phyloP scores from a whole-genome alignment of 192 early-diverging fungal genomes.

The Mycoemilia scoparia region DNA sequence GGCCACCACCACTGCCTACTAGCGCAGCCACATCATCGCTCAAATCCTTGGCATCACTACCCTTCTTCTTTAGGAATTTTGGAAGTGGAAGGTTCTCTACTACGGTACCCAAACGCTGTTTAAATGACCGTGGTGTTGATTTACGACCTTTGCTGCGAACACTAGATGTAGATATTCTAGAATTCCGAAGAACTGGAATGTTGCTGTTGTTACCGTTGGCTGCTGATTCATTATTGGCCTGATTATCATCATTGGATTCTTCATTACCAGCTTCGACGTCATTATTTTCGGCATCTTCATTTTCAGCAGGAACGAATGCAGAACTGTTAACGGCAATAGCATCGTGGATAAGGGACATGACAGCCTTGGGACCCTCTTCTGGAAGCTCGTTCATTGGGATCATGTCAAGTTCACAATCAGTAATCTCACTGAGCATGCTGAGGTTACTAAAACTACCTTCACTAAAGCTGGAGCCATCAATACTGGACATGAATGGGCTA shows the following conservation, averaged over 20 bases:
- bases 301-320: slow-evolving; percentile 35
- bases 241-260: slow-evolving; percentile 7
- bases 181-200: slow-evolving; percentile 11
- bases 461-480: slow-evolving; percentile 18
- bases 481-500: no score
- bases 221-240: no score
- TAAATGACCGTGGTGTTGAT: no score
- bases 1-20: slow-evolving; percentile 13
- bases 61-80: slow-evolving; percentile 1
- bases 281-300: not conserved
- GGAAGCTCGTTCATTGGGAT: slow-evolving; percentile 31
- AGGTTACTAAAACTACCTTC: slow-evolving; percentile 23
- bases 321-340: slow-evolving; percentile 69
- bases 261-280: no score
- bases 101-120: no score
- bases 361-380: slow-evolving; percentile 22
- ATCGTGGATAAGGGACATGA: slow-evolving; percentile 39
- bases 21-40: not conserved
- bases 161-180: not conserved
- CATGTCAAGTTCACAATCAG: slow-evolving; percentile 26
- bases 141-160: slow-evolving; percentile 5
- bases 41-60: not conserved
- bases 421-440: slow-evolving; percentile 24
- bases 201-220: slow-evolving; percentile 21
- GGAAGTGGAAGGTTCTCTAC: no score